Evolutionary conservation across 768 basidiomycete genomes (phyloP).

Genomic region (Asterophora lycoperdoides): DNA sequence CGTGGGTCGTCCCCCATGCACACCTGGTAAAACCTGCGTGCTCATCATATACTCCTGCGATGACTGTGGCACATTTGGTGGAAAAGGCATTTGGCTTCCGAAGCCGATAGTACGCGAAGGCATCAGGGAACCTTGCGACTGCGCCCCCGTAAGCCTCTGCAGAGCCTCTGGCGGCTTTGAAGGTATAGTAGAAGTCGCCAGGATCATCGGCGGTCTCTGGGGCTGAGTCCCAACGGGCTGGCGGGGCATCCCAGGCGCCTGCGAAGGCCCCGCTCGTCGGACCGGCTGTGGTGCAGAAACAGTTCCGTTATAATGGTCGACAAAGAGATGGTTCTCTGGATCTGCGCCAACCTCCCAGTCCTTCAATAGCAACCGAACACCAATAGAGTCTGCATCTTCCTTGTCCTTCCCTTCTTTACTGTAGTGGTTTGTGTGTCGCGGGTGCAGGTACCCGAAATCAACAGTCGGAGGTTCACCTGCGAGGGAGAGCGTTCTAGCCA

Average conservation of each 20-base stretch:
- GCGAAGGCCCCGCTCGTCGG: neutral
- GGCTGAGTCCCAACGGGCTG: neutral
- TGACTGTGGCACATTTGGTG: conserved; percentile 8
- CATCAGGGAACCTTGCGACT: conserved; percentile 14
- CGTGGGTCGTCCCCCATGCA: conserved; percentile 57
- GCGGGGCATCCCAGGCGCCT: neutral
- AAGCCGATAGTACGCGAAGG: conserved; percentile 7
- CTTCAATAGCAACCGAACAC: conserved; percentile 58
- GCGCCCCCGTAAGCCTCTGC: conserved; percentile 4
- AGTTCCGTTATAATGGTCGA: conserved; percentile 49
- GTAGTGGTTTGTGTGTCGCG: conserved; percentile 33
- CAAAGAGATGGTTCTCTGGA: conserved; percentile 46
- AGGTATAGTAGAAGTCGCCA: conserved; percentile 26
- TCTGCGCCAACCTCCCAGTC: conserved; percentile 63
- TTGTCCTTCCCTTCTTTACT: conserved; percentile 21
- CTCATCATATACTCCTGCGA: conserved; percentile 49
- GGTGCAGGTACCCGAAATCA: conserved; percentile 59
- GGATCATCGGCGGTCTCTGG: conserved; percentile 37
- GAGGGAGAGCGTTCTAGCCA: conserved; percentile 59
- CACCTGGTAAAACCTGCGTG: conserved; percentile 71
- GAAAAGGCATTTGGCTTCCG: conserved; percentile 9
- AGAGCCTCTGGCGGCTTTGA: conserved; percentile 14
- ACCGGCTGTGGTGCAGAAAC: conserved; percentile 10
- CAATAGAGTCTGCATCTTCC: conserved; percentile 35
- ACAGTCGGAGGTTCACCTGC: conserved; percentile 52